Conservation (phyloP, 176 grass and related monocot genomes). For the Avena eriantha region DNA sequence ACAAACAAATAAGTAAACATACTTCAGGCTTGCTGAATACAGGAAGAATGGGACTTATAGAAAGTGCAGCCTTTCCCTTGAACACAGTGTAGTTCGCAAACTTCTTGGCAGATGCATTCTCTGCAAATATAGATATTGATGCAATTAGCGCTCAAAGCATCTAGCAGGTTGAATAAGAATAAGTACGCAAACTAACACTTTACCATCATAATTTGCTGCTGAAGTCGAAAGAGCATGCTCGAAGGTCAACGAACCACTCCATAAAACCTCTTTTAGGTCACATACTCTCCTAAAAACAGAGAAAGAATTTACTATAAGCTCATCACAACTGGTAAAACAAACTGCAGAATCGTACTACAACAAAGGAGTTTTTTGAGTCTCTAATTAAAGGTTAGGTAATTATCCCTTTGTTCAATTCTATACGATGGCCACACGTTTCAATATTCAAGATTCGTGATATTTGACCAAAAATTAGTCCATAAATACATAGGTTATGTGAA, state of each 20-base stretch:
- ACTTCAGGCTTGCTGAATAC: conserved; percentile 71
- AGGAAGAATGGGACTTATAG: conserved; percentile 68
- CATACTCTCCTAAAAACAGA: conserved; percentile 35
- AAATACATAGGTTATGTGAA: background rate
- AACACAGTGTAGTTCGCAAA: conserved; percentile 74
- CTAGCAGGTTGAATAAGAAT: background rate
- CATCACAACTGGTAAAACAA: conserved; percentile 31
- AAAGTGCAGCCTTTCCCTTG: conserved; percentile 94
- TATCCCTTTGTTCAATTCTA: background rate
- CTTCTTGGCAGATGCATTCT: conserved; percentile 49
- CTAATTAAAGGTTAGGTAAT: background rate
- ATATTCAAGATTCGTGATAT: background rate
- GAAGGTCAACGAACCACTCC: conserved; percentile 54
- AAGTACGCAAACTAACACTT: conserved; percentile 2
- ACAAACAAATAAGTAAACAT: conserved; percentile 37
- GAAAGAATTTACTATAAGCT: too few relatives aligned
- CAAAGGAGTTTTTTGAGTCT: background rate
- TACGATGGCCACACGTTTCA: background rate
- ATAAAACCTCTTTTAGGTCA: conserved; percentile 53
- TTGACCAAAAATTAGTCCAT: background rate
- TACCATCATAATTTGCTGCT: conserved; percentile 52
- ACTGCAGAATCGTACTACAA: background rate
- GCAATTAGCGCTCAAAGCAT: background rate
- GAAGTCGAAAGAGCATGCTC: conserved; percentile 61
- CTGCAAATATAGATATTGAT: conserved; percentile 23